Percentiles rank a stretch among this genome's conserved stretches.
Conservation (phyloP, 1,284 basidiomycete genomes). For the Leccinum pachyderme region DNA sequence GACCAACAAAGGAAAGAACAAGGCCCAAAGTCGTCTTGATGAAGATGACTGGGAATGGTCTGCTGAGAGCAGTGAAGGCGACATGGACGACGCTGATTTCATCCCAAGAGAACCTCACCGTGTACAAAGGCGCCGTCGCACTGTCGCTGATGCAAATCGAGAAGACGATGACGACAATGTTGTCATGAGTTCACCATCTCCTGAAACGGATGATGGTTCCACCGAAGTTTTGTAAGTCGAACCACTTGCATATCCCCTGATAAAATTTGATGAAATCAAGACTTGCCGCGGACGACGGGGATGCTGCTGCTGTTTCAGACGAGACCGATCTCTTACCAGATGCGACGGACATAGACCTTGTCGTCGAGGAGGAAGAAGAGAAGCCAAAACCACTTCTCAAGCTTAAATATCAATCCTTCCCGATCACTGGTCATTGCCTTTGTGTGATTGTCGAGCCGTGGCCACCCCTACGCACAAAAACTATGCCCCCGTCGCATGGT, state of each 20-base stretch:
- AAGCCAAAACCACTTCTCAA: constrained; percentile 70
- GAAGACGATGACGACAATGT: constrained; percentile 28
- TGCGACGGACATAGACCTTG: constrained; percentile 16
- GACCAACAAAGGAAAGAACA: constrained; percentile 43
- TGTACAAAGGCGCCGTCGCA: constrained; percentile 28
- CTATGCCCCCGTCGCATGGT: constrained; percentile 38
- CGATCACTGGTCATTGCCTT: constrained; percentile 64
- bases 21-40: constrained; percentile 28
- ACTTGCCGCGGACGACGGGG: neutral
- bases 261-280: constrained; percentile 1
- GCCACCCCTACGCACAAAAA: constrained; percentile 47
- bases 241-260: neutral
- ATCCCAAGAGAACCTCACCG: constrained; percentile 21
- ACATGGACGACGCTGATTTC: constrained; percentile 6
- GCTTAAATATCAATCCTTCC: constrained; percentile 65
- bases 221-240: constrained; percentile 8
- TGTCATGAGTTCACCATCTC: constrained; percentile 13
- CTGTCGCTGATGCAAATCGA: constrained; percentile 16
- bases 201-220: neutral
- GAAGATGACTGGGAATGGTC: constrained; percentile 24
- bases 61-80: constrained; percentile 26
- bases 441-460: constrained; percentile 79
- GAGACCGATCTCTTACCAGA: constrained; percentile 4
- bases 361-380: constrained; percentile 55
- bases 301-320: neutral